A percentile compares a stretch with the other conserved stretches of the same genome.
These are phyloP conservation scores for Sphagnum magellanicum DNA, from an alignment of 228 moss, liverwort and hornwort genomes.

Conservation along the genomic window DNA sequence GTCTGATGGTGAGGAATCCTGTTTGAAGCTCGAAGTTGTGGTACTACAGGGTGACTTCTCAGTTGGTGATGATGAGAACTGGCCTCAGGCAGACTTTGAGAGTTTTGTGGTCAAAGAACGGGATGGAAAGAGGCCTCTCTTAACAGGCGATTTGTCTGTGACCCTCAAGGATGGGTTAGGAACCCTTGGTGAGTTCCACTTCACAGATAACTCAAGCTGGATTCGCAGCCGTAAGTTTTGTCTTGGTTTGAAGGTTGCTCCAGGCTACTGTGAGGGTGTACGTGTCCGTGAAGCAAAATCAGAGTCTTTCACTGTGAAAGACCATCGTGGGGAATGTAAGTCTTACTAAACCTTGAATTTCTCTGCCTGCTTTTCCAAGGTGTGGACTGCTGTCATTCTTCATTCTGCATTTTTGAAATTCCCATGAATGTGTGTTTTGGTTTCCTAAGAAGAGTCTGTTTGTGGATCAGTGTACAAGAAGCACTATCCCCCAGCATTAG, in stretches of 20 bases:
- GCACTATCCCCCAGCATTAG: slow-evolving; percentile 76
- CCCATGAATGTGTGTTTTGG: no score
- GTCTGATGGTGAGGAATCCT: slow-evolving; percentile 14
- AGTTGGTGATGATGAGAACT: slow-evolving; percentile 18
- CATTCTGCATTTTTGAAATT: no score
- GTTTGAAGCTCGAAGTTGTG: slow-evolving; percentile 21
- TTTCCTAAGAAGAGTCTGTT: no score
- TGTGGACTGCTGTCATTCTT: no score
- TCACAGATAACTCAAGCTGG: slow-evolving; percentile 31
- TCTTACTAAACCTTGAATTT: neutral
- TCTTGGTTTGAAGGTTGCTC: slow-evolving; percentile 17
- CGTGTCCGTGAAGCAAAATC: slow-evolving; percentile 48
- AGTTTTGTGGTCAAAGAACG: slow-evolving; percentile 21
- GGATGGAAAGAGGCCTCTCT: slow-evolving; percentile 25
- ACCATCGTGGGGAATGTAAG: slow-evolving; percentile 53
- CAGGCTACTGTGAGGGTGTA: slow-evolving; percentile 31
- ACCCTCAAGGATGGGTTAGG: slow-evolving; percentile 26
- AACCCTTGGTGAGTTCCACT: slow-evolving; percentile 18
- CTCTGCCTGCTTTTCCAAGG: neutral
- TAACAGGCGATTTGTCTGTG: slow-evolving; percentile 22
- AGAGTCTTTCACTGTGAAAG: slow-evolving; percentile 51
- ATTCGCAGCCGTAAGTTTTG: slow-evolving; percentile 28
- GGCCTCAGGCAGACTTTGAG: slow-evolving; percentile 26
- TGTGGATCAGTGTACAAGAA: slow-evolving; percentile 70
- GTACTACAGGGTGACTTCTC: slow-evolving; percentile 24